phyloP scores from a whole-genome alignment of 108 stramenopile species.

The Cyclotella choctawhatcheeana region DNA sequence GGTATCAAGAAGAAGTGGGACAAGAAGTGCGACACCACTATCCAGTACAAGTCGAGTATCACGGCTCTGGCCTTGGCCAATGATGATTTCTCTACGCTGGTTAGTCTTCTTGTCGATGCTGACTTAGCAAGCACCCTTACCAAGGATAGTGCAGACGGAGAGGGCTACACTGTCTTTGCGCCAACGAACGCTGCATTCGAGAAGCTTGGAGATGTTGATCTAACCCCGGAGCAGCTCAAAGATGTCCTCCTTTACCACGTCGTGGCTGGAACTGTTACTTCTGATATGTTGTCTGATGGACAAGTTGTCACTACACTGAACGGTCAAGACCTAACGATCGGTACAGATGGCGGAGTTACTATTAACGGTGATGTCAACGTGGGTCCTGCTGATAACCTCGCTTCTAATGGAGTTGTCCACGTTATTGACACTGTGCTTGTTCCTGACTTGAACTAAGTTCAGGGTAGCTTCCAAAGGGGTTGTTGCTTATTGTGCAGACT shows the following conservation, averaged over 20 bases:
- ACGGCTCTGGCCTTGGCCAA: slow-evolving; percentile 7
- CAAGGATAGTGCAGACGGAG: slow-evolving; percentile 23
- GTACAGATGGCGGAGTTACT: background rate
- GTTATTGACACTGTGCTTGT: slow-evolving; percentile 18
- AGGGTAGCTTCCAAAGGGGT: too few species aligned
- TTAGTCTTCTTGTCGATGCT: slow-evolving; percentile 19
- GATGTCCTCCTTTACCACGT: slow-evolving; percentile 20
- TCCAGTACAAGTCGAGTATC: slow-evolving; percentile 11
- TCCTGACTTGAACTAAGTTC: slow-evolving; percentile 14
- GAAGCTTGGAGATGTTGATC: slow-evolving; percentile 20
- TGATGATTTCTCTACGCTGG: slow-evolving; percentile 33
- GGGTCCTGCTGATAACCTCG: slow-evolving; percentile 1
- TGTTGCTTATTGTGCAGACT: too few species aligned
- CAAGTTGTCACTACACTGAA: slow-evolving; percentile 18
- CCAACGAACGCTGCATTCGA: slow-evolving; percentile 55
- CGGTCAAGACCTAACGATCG: slow-evolving; percentile 10
- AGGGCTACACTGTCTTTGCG: slow-evolving; percentile 47
- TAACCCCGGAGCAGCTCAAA: slow-evolving; percentile 13
- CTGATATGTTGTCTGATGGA: slow-evolving; percentile 12
- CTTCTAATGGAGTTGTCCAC: slow-evolving; percentile 23
- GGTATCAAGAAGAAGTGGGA: slow-evolving; percentile 4
- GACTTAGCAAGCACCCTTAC: slow-evolving; percentile 16
- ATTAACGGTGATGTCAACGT: slow-evolving; percentile 6
- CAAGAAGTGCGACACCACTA: background rate
- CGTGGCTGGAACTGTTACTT: slow-evolving; percentile 20